These are phyloP conservation scores for Primulina huaijiensis DNA, from an alignment of 257 asterid species.

Conservation along the genomic window DNA sequence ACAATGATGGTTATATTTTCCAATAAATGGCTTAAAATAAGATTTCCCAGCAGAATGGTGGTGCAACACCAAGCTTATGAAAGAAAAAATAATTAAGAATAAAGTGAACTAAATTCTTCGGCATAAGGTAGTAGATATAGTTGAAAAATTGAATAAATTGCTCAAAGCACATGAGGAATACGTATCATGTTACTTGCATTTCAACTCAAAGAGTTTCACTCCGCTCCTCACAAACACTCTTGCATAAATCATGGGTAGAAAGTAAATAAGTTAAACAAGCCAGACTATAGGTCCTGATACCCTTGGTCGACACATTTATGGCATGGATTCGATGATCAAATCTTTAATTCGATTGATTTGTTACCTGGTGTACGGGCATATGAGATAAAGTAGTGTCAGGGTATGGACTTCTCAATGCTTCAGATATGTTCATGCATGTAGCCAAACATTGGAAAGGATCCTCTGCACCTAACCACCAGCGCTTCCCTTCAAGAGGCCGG, in stretches of 20 bases:
- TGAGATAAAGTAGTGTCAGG: slow-evolving; percentile 73
- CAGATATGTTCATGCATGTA: slow-evolving; percentile 73
- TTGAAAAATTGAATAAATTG: slow-evolving; percentile 2
- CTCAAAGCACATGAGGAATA: slow-evolving; percentile 6
- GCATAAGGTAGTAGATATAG: not conserved
- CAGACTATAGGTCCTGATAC: not conserved
- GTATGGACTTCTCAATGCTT: slow-evolving; percentile 79
- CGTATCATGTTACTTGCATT: not conserved
- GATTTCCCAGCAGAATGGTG: not conserved
- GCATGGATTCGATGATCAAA: not conserved
- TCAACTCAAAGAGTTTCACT: not conserved
- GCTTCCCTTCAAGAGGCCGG: slow-evolving; percentile 90
- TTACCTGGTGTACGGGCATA: slow-evolving; percentile 93
- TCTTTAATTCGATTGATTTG: slow-evolving; percentile 13
- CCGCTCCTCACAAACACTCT: not conserved
- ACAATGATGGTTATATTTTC: not conserved
- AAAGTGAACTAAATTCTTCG: not conserved
- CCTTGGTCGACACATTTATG: not conserved
- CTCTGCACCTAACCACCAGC: slow-evolving; percentile 97
- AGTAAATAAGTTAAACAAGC: not conserved
- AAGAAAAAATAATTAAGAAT: not conserved
- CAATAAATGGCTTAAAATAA: not conserved
- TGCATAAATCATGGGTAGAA: not conserved
- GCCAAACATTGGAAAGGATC: slow-evolving; percentile 98
- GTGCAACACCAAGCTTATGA: not conserved